These are phyloP conservation scores for Metarhizium robertsii DNA, from an alignment of 2,329 filamentous ascomycete genomes.

Conservation along the genomic window DNA sequence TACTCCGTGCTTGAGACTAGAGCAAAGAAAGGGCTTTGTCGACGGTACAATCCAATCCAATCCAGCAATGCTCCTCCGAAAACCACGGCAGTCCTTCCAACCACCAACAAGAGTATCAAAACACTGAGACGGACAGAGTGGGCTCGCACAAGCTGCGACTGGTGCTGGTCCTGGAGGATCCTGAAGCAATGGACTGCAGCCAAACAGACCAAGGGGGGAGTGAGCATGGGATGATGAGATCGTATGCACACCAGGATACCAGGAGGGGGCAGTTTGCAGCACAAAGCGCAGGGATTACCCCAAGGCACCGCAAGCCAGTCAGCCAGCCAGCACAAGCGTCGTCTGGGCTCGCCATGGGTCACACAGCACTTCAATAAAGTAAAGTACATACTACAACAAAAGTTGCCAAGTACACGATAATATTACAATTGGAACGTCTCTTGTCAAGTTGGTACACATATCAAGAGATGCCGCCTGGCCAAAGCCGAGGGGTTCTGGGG, in stretches of 20 bases:
- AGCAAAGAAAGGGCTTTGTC: background rate
- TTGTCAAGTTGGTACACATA: too few species aligned
- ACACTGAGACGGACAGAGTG: background rate
- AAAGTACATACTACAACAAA: too few species aligned
- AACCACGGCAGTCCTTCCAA: background rate
- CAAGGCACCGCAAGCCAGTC: background rate
- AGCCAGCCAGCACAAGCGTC: background rate
- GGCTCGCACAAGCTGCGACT: constrained; percentile 5
- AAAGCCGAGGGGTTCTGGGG: too few species aligned
- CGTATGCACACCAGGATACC: background rate
- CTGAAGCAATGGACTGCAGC: constrained; percentile 12
- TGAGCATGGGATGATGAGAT: constrained; percentile 5
- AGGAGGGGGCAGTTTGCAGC: background rate
- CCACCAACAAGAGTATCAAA: background rate
- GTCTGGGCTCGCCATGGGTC: background rate
- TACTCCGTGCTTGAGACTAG: background rate
- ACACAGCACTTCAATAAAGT: background rate
- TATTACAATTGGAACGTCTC: too few species aligned
- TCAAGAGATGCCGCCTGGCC: too few species aligned
- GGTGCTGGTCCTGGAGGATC: constrained; percentile 4
- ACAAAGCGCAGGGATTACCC: background rate
- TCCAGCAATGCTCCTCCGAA: background rate
- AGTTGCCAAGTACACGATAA: too few species aligned
- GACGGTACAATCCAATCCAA: background rate
- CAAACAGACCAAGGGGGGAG: constrained; percentile 1